Evolutionary conservation across 495 filamentous ascomycete genomes (phyloP), one percentile per base, ranked within the genome.

Genomic region (Acidomyces sp.): DNA sequence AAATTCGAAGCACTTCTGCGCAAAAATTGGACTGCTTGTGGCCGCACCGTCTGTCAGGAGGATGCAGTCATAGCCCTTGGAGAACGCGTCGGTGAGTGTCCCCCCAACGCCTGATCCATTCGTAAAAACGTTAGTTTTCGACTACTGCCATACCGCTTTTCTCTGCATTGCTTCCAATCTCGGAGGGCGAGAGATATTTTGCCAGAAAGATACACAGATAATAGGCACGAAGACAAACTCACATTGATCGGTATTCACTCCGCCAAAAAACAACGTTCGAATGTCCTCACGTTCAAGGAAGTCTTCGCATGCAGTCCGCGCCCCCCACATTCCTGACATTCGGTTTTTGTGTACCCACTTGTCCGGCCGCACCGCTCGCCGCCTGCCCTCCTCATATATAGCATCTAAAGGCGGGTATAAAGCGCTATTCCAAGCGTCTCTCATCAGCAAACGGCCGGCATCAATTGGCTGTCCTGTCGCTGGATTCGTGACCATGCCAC

Each of bases 221-320:
- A n/a, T n/a, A n/a, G n/a, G n/a, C n/a, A n/a, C n/a, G n/a, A n/a
- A n/a, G n/a, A n/a, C n/a, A n/a, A n/a, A n/a, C n/a, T n/a, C 72
- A 47, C 72, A 77, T 46, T 74, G 72, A 54, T 77, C 72, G 2
- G 69, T 73, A 48, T 74, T 76, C 6, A 72, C 70, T 0, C 72
- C 71, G 16, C 13, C 18, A 45, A 75, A 74, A 2, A 77, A 46
- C 18, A 77, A 49, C 3, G 69, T 72, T 7, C 44, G 58, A 39
- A 66, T 69, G 0, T 62, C 65, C 31, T 62, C 47, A 17, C 47
- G n/a, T 32, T 60, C 52, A 13, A 69, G 41, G 42, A 53, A 63
- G 10, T 60, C 47, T 28, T 58, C 54, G 19, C 59, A 55, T 0
- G 46, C 37, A 0, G 56, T 58, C 2, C 39, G 47, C 1, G 39